Evolutionary conservation across 164 flowering plant genomes (phyloP).

Genomic region (Platanus orientalis): DNA sequence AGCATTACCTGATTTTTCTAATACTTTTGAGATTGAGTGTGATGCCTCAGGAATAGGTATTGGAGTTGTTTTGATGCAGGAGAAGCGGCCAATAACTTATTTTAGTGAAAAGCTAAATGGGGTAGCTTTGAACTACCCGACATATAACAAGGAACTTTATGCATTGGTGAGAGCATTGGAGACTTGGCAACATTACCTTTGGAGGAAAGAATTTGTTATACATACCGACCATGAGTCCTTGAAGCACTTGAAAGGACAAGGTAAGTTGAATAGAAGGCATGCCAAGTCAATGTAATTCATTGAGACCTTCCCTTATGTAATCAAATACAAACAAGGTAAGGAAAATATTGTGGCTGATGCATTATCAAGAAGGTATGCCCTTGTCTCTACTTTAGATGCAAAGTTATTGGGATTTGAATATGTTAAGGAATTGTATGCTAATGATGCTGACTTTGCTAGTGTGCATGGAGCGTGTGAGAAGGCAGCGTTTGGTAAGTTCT

Average conservation of each 20-base stretch:
- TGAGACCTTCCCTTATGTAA: conserved; percentile 13
- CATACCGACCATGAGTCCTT: no score
- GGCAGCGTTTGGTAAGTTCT: no score
- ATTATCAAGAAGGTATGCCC: conserved; percentile 14
- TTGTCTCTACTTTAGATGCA: conserved; percentile 5
- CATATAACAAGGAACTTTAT: no score
- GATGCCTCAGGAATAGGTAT: no score
- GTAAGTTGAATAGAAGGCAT: no score
- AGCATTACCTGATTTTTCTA: background rate
- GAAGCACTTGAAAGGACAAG: no score
- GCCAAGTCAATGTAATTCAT: conserved; percentile 12
- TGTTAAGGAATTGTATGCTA: conserved; percentile 8
- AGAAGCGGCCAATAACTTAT: no score
- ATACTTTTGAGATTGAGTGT: no score
- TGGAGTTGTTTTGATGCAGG: no score
- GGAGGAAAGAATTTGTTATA: background rate
- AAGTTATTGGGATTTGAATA: conserved; percentile 10
- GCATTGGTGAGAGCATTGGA: background rate
- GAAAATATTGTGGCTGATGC: conserved; percentile 22
- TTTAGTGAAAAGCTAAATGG: no score
- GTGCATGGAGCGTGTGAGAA: no score
- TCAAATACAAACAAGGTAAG: conserved; percentile 19
- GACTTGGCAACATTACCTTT: conserved; percentile 1
- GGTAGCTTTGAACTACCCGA: no score
- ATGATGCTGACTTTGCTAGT: conserved; percentile 13